A percentile compares a stretch with the other conserved stretches of the same genome.
phyloP scores from a whole-genome alignment of 2,329 filamentous ascomycete species.

The Penicillium sp. region DNA sequence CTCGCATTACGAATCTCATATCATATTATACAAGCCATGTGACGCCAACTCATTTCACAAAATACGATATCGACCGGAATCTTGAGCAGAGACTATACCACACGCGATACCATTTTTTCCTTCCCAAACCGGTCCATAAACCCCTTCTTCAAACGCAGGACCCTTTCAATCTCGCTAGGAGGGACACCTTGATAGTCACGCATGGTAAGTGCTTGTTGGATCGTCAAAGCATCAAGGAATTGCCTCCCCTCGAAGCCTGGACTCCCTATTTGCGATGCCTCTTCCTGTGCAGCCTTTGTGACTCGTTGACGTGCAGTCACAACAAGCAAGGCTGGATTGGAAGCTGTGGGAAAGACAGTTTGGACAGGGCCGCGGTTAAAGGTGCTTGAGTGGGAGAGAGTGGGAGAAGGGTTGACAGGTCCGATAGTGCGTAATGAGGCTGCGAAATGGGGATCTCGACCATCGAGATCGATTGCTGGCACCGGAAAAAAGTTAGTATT shows the following conservation, averaged over 20 bases:
- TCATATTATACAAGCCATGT: no score
- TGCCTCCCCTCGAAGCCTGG: slow-evolving; percentile 35
- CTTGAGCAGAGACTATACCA: no score
- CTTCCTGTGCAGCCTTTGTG: slow-evolving; percentile 49
- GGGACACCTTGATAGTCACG: slow-evolving; percentile 40
- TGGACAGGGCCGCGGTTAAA: slow-evolving; percentile 36
- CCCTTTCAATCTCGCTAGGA: slow-evolving; percentile 40
- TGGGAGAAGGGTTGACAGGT: slow-evolving; percentile 53
- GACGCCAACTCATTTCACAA: no score
- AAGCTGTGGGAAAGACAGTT: slow-evolving; percentile 34
- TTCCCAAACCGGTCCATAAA: slow-evolving; percentile 38
- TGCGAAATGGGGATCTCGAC: slow-evolving; percentile 62
- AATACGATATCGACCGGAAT: no score
- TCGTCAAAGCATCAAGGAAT: slow-evolving; percentile 47
- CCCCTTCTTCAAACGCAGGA: slow-evolving; percentile 42
- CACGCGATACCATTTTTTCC: slow-evolving; percentile 30
- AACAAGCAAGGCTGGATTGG: slow-evolving; percentile 52
- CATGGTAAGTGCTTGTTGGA: slow-evolving; percentile 46
- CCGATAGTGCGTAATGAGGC: slow-evolving; percentile 67
- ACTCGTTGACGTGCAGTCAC: slow-evolving; percentile 49
- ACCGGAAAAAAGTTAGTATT: no score
- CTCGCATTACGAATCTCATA: no score
- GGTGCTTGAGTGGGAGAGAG: slow-evolving; percentile 51
- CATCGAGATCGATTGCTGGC: slow-evolving; percentile 56
- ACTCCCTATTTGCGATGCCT: slow-evolving; percentile 47